Evolutionary conservation across 768 basidiomycete species (phyloP).

Genomic region (Sarcodon sp.): DNA sequence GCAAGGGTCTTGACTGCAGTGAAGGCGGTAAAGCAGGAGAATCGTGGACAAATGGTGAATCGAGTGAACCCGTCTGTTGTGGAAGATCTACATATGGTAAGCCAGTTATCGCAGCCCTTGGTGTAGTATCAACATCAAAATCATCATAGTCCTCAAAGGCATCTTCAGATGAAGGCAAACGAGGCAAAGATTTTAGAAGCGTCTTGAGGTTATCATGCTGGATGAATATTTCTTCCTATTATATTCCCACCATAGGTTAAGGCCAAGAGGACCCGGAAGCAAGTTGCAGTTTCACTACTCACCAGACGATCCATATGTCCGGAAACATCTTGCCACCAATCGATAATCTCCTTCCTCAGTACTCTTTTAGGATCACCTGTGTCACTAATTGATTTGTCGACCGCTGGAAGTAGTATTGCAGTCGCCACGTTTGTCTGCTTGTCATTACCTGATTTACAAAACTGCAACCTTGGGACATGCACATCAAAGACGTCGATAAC

Average conservation of each 20-base stretch:
- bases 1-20: neutral
- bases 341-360: slow-evolving; percentile 46
- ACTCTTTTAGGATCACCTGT: slow-evolving; percentile 29
- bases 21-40: neutral
- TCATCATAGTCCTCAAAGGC: slow-evolving; percentile 25
- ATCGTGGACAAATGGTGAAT: neutral
- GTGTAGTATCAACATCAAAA: slow-evolving; percentile 8
- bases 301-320: slow-evolving; percentile 52
- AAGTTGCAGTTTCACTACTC: slow-evolving; percentile 10
- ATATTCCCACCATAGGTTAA: neutral
- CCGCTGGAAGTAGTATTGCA: slow-evolving; percentile 2
- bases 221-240: slow-evolving; percentile 30
- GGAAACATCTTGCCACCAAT: slow-evolving; percentile 55
- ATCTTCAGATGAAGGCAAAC: slow-evolving; percentile 45
- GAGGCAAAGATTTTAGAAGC: slow-evolving; percentile 38
- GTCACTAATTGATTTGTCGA: slow-evolving; percentile 5
- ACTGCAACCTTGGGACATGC: slow-evolving; percentile 46
- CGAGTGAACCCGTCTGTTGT: slow-evolving; percentile 3
- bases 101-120: slow-evolving; percentile 6
- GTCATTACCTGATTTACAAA: slow-evolving; percentile 13
- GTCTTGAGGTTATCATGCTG: slow-evolving; percentile 5
- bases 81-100: neutral
- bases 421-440: too few relatives aligned
- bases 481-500: slow-evolving; percentile 45
- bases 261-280: neutral